phyloP scores from a whole-genome alignment of 2,329 filamentous ascomycete species.

The Pseudogymnoascus sp. region DNA sequence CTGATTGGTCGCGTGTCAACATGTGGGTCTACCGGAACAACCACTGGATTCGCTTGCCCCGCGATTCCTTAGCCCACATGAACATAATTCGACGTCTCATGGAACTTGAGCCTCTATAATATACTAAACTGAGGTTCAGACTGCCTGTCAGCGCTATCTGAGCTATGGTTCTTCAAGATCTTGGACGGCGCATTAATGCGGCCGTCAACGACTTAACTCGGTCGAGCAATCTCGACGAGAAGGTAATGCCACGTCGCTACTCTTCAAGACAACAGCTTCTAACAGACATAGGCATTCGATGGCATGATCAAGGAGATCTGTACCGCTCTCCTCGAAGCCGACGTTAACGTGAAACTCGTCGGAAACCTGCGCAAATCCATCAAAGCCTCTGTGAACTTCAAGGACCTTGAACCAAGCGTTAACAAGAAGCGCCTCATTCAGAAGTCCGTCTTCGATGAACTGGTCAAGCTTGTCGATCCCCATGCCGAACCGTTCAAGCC shows the following conservation, averaged over 20 bases:
- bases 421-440: constrained; percentile 99
- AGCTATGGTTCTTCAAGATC: constrained; percentile 94
- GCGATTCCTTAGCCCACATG: constrained; percentile 6
- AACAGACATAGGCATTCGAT: constrained; percentile 70
- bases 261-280: constrained; percentile 22
- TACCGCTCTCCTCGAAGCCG: constrained; percentile 87
- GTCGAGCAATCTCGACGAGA: constrained; percentile 90
- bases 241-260: constrained; percentile 43
- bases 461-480: constrained; percentile 90
- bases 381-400: constrained; percentile 84
- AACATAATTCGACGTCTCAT: constrained; percentile 5
- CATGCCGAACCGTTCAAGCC: constrained; percentile 93
- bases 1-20: neutral
- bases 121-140: neutral
- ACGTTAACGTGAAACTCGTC: constrained; percentile 94
- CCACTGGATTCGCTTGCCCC: constrained; percentile 6
- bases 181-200: constrained; percentile 95
- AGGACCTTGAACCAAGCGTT: constrained; percentile 78
- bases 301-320: constrained; percentile 98
- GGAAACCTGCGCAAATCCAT: constrained; percentile 88
- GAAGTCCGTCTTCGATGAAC: constrained; percentile 93
- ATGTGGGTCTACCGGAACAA: constrained; percentile 1
- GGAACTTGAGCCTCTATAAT: neutral
- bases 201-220: constrained; percentile 89
- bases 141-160: neutral